A percentile compares a stretch with the other conserved stretches of the same genome.
Evolutionary conservation across 2,329 filamentous ascomycete species (phyloP).

Genomic region (Aureobasidium musti): DNA sequence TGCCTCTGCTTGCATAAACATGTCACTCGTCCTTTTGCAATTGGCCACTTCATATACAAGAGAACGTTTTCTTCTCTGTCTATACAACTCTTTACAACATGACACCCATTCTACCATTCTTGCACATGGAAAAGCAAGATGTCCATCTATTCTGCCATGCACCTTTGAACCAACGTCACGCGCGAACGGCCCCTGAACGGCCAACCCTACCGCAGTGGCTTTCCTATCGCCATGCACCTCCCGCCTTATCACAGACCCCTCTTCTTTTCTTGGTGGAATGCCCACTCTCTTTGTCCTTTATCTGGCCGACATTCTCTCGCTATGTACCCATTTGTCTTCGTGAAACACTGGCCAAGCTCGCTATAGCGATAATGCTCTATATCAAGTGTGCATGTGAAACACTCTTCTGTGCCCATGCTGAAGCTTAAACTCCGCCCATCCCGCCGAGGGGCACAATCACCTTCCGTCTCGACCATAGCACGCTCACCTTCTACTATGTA

Average conservation of each 20-base stretch:
- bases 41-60: background rate
- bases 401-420: background rate
- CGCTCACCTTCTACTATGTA: background rate
- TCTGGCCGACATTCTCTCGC: background rate
- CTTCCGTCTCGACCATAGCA: background rate
- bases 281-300: background rate
- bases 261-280: background rate
- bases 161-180: slow-evolving; percentile 14
- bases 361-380: background rate
- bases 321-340: background rate
- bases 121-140: background rate
- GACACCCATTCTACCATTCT: background rate
- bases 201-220: slow-evolving; percentile 13
- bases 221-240: background rate
- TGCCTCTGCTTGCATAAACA: background rate
- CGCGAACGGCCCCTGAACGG: slow-evolving; percentile 24
- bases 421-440: slow-evolving; percentile 24
- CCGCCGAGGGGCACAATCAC: background rate
- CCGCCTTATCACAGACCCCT: background rate
- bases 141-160: background rate
- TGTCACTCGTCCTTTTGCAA: background rate
- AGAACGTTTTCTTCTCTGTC: background rate
- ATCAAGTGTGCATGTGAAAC: slow-evolving; percentile 17
- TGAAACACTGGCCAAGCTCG: slow-evolving; percentile 10
- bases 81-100: background rate